Evolutionary conservation across 2,329 filamentous ascomycete species (phyloP).

Genomic region (Elsinoe australis): DNA sequence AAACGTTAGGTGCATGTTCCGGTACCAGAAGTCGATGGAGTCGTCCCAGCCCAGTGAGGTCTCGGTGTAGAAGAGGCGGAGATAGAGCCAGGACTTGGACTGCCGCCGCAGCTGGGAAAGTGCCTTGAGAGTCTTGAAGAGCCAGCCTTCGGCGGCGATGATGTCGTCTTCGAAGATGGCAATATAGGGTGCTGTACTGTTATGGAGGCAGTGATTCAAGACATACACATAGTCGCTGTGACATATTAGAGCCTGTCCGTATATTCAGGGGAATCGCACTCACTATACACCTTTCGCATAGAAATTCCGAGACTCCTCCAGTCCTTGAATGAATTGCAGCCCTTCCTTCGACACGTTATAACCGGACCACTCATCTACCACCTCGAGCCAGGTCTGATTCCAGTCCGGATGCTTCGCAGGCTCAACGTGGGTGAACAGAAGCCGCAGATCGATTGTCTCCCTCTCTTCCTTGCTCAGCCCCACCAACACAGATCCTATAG

Average conservation of each 20-base stretch:
- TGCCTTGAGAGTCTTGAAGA: conserved; percentile 26
- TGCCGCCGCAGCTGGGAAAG: conserved; percentile 10
- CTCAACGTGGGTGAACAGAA: conserved; percentile 23
- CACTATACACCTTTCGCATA: conserved; percentile 30
- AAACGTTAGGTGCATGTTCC: conserved; percentile 21
- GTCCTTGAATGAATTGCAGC: conserved; percentile 23
- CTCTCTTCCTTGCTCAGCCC: conserved; percentile 23
- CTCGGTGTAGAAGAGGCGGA: conserved; percentile 33
- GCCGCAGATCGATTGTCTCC: conserved; percentile 20
- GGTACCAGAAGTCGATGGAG: conserved; percentile 16
- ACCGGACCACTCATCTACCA: conserved; percentile 17
- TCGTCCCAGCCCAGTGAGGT: conserved; percentile 26
- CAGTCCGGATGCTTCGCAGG: conserved; percentile 20
- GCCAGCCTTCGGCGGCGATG: conserved; percentile 33
- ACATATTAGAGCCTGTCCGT: neutral
- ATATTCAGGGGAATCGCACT: neutral
- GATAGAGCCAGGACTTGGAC: conserved; percentile 26
- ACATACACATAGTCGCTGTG: conserved; percentile 28
- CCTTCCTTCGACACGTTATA: conserved; percentile 19
- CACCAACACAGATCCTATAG: conserved; percentile 21
- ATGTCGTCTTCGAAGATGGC: conserved; percentile 35
- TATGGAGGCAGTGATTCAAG: conserved; percentile 25
- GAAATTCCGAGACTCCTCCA: conserved; percentile 26
- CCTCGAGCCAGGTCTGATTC: conserved; percentile 20
- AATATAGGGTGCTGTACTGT: conserved; percentile 29